Evolutionary conservation across 495 filamentous ascomycete species (phyloP), one percentile per base, ranked within the genome.

Genomic region (Parmelia sp.): DNA sequence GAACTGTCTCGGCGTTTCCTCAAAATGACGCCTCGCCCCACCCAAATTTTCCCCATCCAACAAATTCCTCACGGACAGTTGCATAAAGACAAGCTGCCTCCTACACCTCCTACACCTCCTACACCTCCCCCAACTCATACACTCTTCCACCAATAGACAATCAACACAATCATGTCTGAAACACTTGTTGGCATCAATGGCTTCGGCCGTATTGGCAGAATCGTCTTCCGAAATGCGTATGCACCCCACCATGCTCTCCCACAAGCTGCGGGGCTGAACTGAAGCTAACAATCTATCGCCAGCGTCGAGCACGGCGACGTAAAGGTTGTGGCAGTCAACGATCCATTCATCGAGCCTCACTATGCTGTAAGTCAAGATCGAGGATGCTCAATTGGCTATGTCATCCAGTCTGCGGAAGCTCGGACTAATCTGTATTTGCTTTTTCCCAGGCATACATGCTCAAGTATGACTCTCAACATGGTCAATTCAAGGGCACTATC

Each of bases 131-230:
- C 51, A 35, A 19, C 27, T 56, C 29, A 35, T n/a, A 4, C 12
- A 15, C 17, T 42, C 6, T 33, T 36, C 40, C 10, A 14, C 17
- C 35, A 11, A 63, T 51, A 44, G n/a, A 19, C 25, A 23, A 2
- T 6, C n/a, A 19, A 21, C n/a, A 37, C 4, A 4, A 65, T 39
- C 36, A 68, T 68, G 66, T 65, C 66, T 58, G 62, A 65, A 36
- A 68, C 66, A 53, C 66, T 68, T 31, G 90, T 95, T 72, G 92
- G 92, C 72, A 96, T 96, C 86, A 98, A 97, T 86, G 94, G 94
- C 77, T 98, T 98, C 83, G 94, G 94, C 83, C 93, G 94, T 79
- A 98, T 98, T 79, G 94, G 94, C 69, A 88, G 94, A 77, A 96
- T 98, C 77, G 95, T 90, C 80, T 86, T 90, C 83, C 88, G 88